phyloP scores from a whole-genome alignment of 192 early-diverging fungal species.

The Podila verticillata region DNA sequence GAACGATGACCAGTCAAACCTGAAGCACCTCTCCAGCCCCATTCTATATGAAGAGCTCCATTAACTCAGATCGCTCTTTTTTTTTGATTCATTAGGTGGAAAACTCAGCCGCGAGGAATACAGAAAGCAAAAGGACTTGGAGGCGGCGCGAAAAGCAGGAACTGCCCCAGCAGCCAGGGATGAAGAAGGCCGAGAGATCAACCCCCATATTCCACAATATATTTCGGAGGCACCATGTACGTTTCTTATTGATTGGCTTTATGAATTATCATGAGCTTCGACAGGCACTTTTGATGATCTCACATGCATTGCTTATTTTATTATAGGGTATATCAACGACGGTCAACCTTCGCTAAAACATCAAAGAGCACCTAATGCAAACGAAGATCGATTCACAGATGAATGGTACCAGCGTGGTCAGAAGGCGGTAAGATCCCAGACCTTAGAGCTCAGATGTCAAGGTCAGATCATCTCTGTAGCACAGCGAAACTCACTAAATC shows the following conservation, averaged over 20 bases:
- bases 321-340: conserved; percentile 76
- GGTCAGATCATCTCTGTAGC: no score
- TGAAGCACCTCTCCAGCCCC: no score
- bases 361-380: conserved; percentile 66
- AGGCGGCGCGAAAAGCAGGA: conserved; percentile 95
- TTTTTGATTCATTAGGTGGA: conserved; percentile 15
- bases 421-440: conserved; percentile 58
- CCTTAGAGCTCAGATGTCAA: no score
- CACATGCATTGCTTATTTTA: not conserved
- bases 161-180: conserved; percentile 87
- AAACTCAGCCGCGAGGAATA: conserved; percentile 97
- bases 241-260: not conserved
- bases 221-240: conserved; percentile 95
- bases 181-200: conserved; percentile 93
- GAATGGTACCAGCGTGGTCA: conserved; percentile 87
- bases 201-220: conserved; percentile 98
- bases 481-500: no score
- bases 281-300: not conserved
- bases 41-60: no score
- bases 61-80: no score
- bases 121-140: conserved; percentile 91
- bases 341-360: conserved; percentile 89
- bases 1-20: no score
- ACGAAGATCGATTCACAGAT: conserved; percentile 51
- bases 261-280: not conserved